Evolutionary conservation across 768 basidiomycete species (phyloP).

Genomic region (Astraeus odoratus): DNA sequence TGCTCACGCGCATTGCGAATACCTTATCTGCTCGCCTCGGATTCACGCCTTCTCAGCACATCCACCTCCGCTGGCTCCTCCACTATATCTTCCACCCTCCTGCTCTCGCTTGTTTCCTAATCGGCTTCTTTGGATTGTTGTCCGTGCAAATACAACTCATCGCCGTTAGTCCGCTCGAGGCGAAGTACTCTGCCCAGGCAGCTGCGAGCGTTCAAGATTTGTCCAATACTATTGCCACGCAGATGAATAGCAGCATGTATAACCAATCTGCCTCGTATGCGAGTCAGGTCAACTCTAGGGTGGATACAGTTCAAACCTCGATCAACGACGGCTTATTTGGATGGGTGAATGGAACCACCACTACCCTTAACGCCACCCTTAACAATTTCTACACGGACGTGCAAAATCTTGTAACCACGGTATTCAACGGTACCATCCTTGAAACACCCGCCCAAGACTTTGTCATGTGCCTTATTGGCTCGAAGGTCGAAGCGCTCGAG

Average conservation of each 20-base stretch:
- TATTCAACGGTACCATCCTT: slow-evolving; percentile 83
- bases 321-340: slow-evolving; percentile 89
- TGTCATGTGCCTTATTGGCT: slow-evolving; percentile 83
- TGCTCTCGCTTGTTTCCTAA: slow-evolving; percentile 83
- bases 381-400: slow-evolving; percentile 83
- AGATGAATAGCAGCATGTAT: slow-evolving; percentile 79
- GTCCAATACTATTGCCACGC: slow-evolving; percentile 60
- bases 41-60: slow-evolving; percentile 55
- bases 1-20: slow-evolving; percentile 61
- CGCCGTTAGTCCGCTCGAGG: slow-evolving; percentile 67
- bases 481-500: slow-evolving; percentile 83
- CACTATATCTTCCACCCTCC: slow-evolving; percentile 89
- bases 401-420: slow-evolving; percentile 64
- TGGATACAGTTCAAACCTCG: slow-evolving; percentile 61
- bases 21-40: slow-evolving; percentile 42
- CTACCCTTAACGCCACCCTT: slow-evolving; percentile 80
- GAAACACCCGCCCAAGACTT: slow-evolving; percentile 81
- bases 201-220: slow-evolving; percentile 57
- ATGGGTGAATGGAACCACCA: slow-evolving; percentile 91
- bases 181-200: slow-evolving; percentile 59
- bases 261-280: slow-evolving; percentile 78
- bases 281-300: slow-evolving; percentile 61
- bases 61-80: slow-evolving; percentile 79
- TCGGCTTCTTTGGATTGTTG: slow-evolving; percentile 86
- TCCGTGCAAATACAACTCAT: slow-evolving; percentile 83